Conservation (phyloP, 2,329 filamentous ascomycete species). For the Claviceps sp. region DNA sequence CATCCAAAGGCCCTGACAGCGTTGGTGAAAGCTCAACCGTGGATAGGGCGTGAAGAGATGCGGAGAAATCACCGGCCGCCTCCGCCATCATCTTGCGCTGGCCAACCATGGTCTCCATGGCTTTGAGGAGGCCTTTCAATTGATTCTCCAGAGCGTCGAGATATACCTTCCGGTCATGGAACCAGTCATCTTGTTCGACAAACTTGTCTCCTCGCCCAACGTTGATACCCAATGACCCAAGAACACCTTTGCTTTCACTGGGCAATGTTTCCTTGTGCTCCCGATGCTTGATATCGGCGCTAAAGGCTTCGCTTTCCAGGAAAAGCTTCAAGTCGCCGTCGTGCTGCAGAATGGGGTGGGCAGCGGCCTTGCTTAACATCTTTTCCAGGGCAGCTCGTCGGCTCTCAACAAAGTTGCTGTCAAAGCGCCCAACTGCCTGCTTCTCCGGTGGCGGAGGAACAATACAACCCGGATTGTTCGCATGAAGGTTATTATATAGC, state of each 20-base stretch:
- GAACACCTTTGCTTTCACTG: constrained; percentile 83
- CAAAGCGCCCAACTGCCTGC: constrained; percentile 90
- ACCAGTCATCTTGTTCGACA: constrained; percentile 98
- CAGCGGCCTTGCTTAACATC: constrained; percentile 93
- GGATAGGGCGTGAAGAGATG: constrained; percentile 82
- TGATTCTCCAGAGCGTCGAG: constrained; percentile 88
- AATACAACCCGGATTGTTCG: constrained; percentile 87
- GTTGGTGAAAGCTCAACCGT: constrained; percentile 84
- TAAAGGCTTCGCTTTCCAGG: constrained; percentile 91
- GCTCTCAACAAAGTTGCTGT: constrained; percentile 92
- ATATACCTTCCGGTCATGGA: constrained; percentile 91
- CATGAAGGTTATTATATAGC: constrained; percentile 90
- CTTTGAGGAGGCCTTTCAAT: constrained; percentile 78
- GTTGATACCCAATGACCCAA: constrained; percentile 70
- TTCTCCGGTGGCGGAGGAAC: constrained; percentile 95
- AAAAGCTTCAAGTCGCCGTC: constrained; percentile 93
- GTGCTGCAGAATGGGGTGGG: constrained; percentile 80
- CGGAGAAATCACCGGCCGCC: constrained; percentile 83
- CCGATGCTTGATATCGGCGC: constrained; percentile 94
- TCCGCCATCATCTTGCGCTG: constrained; percentile 92
- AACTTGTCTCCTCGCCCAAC: constrained; percentile 76
- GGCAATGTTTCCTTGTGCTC: constrained; percentile 79
- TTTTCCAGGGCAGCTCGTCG: constrained; percentile 83
- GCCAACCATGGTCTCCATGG: constrained; percentile 81
- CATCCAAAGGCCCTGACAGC: constrained; percentile 78